Evolutionary conservation across 176 grass and related monocot species (phyloP), one percentile per base, ranked within the genome.

Genomic region (Oryza officinalis): DNA sequence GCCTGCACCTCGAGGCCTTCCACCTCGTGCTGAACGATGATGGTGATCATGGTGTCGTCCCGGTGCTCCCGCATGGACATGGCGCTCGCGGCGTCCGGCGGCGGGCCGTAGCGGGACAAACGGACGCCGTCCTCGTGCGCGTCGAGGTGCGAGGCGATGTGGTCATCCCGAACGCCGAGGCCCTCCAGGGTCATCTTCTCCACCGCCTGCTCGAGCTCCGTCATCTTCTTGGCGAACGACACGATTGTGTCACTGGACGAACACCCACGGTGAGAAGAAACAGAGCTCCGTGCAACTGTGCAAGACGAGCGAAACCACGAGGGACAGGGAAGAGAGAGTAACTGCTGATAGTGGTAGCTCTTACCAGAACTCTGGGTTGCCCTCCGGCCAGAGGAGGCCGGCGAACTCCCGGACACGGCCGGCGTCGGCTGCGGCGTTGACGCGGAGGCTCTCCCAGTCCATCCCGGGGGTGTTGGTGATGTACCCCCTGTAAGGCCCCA

Each of bases 291-390:
- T 20, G 49, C 15, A 54, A 7, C 49, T 17, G 17, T 20, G 49
- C 15, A 54, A 7, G 49, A 38, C 0, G 35, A n/a, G n/a, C n/a
- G n/a, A n/a, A n/a, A n/a, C n/a, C n/a, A n/a, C n/a, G n/a, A n/a
- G n/a, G n/a, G n/a, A n/a, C n/a, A n/a, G n/a, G n/a, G n/a, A n/a
- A n/a, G n/a, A n/a, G n/a, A n/a, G 25, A 64, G 3, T 27, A 0
- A 5, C 25, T 25, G 44, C 2, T 2, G n/a, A n/a, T n/a, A n/a
- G n/a, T n/a, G n/a, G n/a, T 4, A 3, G 13, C 4, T 22, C 52
- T 57, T 87, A 87, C 89, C 65, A 77, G 84, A 91, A 87, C 23
- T 17, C 22, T 2, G 69, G 80, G 46, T 91, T 87, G 12, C 75
- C 80, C n/a, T 70, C 28, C 9, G 80, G 80, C 80, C 84, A 91